Evolutionary conservation across 2,329 filamentous ascomycete genomes (phyloP), one percentile per base, ranked within the genome.

Genomic region (Chaetomiaceae sp.): DNA sequence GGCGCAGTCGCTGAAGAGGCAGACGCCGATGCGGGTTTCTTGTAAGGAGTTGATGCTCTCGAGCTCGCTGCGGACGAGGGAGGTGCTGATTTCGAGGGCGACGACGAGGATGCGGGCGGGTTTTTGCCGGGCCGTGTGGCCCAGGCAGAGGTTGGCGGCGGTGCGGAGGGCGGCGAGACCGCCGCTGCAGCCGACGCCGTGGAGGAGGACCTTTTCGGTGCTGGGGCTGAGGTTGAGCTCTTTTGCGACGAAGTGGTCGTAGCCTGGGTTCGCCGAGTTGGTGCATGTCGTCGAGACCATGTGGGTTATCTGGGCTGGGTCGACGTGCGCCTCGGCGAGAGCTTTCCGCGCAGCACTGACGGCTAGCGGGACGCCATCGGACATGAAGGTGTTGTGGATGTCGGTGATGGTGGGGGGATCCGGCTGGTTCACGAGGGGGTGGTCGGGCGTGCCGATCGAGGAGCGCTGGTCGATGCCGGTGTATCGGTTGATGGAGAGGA

Each of bases 1-100:
- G n/a, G 82, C 85, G 59, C 82, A 87, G 66, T 89, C 85, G 19
- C 83, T 87, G 65, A 89, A 89, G 2, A 89, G 69, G 14, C 79
- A 80, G 1, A 82, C 74, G 2, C 84, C 85, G 61, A 89, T 86
- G 29, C 84, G 75, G 11, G 83, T 79, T 55, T 85, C 75, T 60
- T 85, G 79, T 15, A 73, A 62, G 59, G 80, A 72, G 56, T 82
- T 64, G 64, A 86, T 78, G 65, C 79, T 82, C 57, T 87, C 78
- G 43, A 89, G 69, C 66, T 88, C 85, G 60, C 81, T 84, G 38
- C 84, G 74, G 6, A 84, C 79, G 63, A 87, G 69, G 1, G 78
- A 76, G 15, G 80, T 84, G 66, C 76, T 81, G 39, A 85, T 72
- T 64, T 87, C 84, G 53, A 85, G 76, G 3, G 85, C 82, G 29